A percentile compares a stretch with the other conserved stretches of the same genome.
These are phyloP conservation scores for Daldinia grandis DNA, from an alignment of 495 filamentous ascomycete genomes.

Conservation along the genomic window DNA sequence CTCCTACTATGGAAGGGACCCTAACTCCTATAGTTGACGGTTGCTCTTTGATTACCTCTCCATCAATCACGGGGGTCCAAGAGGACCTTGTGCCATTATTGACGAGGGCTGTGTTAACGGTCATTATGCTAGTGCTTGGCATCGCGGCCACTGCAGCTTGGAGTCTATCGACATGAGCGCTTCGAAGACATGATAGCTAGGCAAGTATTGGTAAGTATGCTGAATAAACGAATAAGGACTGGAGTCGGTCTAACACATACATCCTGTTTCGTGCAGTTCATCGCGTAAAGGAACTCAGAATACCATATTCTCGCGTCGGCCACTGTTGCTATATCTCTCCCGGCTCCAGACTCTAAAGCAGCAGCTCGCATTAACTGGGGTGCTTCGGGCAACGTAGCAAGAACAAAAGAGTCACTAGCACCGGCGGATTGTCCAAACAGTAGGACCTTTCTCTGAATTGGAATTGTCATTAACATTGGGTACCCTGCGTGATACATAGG, in stretches of 20 bases:
- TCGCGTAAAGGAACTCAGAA: conserved; percentile 40
- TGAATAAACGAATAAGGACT: not conserved
- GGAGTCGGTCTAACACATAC: conserved; percentile 19
- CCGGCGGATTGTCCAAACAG: not conserved
- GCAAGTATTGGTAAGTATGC: not conserved
- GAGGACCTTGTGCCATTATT: conserved; percentile 29
- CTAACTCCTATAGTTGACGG: conserved; percentile 45
- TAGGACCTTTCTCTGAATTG: not conserved
- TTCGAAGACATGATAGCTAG: conserved; percentile 34
- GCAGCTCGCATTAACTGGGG: not conserved
- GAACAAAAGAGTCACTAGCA: not conserved
- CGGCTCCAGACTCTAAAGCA: not conserved
- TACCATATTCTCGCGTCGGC: conserved; percentile 26
- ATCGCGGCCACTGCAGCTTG: conserved; percentile 11
- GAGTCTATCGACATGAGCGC: conserved; percentile 3
- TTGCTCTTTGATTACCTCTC: conserved; percentile 47
- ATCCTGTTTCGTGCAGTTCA: conserved; percentile 41
- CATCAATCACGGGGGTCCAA: conserved; percentile 44
- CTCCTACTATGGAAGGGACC: conserved; percentile 52
- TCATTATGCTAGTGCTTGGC: conserved; percentile 11
- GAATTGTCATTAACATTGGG: not conserved
- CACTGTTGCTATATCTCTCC: conserved; percentile 24
- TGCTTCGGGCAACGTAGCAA: not conserved
- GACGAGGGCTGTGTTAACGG: conserved; percentile 14
- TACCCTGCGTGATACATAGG: not conserved